These are phyloP conservation scores for Wallacemonas collosoma DNA, from an alignment of 208 protist species.

Conservation along the genomic window DNA sequence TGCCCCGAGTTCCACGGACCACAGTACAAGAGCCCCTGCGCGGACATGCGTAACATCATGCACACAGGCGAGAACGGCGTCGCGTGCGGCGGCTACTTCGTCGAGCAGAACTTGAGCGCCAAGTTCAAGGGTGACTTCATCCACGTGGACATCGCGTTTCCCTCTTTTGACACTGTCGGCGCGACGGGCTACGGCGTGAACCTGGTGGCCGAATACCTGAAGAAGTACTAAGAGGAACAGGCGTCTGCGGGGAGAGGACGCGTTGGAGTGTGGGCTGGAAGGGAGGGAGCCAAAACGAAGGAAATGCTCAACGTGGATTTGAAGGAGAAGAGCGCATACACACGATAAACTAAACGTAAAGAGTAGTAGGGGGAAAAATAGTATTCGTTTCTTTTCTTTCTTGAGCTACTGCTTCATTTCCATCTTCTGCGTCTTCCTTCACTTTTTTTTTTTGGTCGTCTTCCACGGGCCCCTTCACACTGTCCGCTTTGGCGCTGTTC, in stretches of 20 bases:
- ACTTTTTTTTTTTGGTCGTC: conserved; percentile 16
- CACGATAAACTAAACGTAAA: no score
- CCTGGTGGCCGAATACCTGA: conserved; percentile 62
- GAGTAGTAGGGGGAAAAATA: not conserved
- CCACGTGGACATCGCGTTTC: conserved; percentile 89
- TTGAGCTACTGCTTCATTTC: conserved; percentile 5
- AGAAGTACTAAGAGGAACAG: conserved; percentile 22
- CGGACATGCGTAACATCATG: conserved; percentile 82
- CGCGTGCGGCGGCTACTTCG: conserved; percentile 81
- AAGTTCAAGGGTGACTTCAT: conserved; percentile 72
- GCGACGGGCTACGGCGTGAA: conserved; percentile 82
- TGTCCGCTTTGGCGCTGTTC: conserved; percentile 11
- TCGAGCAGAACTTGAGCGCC: conserved; percentile 58
- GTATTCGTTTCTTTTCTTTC: conserved; percentile 10
- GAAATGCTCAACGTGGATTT: no score
- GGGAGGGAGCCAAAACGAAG: no score
- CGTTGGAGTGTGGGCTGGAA: no score
- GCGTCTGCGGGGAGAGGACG: no score
- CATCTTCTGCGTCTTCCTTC: conserved; percentile 17
- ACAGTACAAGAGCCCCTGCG: conserved; percentile 63
- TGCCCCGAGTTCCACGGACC: conserved; percentile 80
- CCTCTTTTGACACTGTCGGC: conserved; percentile 53
- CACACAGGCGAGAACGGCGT: conserved; percentile 51
- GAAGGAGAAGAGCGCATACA: no score
- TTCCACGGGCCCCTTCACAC: conserved; percentile 11